phyloP scores from a whole-genome alignment of 2,329 filamentous ascomycete genomes.

The Stagonosporopsis cucurbitacearum region DNA sequence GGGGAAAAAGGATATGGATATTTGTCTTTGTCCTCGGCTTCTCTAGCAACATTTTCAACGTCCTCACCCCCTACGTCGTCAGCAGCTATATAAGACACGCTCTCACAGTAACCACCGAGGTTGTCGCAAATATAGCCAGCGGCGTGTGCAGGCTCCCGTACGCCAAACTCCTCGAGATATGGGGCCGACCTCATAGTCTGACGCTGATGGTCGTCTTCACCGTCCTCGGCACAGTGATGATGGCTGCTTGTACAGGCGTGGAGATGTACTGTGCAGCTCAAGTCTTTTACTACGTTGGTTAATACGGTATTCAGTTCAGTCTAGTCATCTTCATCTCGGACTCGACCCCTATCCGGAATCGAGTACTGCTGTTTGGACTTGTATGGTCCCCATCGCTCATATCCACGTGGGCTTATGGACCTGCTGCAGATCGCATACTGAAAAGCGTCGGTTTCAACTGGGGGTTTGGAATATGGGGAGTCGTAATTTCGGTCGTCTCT shows the following conservation, averaged over 20 bases:
- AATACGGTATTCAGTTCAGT: constrained; percentile 34
- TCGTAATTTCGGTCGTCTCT: too few relatives aligned
- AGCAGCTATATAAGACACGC: too few relatives aligned
- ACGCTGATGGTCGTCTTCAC: constrained; percentile 31
- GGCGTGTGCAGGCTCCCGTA: constrained; percentile 46
- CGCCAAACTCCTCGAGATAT: constrained; percentile 49
- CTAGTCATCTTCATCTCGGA: constrained; percentile 67
- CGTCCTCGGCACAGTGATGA: constrained; percentile 61
- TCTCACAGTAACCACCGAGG: too few relatives aligned
- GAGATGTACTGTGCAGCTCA: constrained; percentile 67
- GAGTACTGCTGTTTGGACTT: constrained; percentile 66
- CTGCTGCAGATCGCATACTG: too few relatives aligned
- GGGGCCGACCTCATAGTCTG: constrained; percentile 46
- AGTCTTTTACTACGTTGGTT: constrained; percentile 69
- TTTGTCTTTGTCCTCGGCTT: too few relatives aligned
- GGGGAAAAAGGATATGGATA: too few relatives aligned
- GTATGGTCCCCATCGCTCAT: constrained; percentile 28
- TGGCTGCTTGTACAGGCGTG: constrained; percentile 67
- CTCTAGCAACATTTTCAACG: too few relatives aligned
- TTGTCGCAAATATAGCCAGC: too few relatives aligned
- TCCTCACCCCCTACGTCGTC: too few relatives aligned
- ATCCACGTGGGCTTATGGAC: constrained; percentile 25
- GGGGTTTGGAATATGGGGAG: too few relatives aligned
- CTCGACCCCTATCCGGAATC: constrained; percentile 67
- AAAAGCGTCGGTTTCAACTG: too few relatives aligned